Conservation (phyloP, 495 filamentous ascomycete species). For the Schizothecium vesticola region DNA sequence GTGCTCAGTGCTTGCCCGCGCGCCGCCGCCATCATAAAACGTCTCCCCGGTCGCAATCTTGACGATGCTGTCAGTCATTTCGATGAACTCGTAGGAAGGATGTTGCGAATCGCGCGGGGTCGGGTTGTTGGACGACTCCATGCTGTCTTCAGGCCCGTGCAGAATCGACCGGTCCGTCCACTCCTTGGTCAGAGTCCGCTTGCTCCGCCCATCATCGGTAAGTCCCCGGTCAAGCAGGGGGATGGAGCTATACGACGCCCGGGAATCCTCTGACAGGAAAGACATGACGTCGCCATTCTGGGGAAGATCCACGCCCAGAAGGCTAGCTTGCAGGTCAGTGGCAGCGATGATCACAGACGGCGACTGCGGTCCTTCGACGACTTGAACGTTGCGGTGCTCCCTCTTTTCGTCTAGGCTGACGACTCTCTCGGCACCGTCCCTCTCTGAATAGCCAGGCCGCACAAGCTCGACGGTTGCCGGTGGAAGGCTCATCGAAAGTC, state of each 20-base stretch:
- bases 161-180: slow-evolving; percentile 45
- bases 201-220: slow-evolving; percentile 50
- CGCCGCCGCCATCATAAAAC: slow-evolving; percentile 6
- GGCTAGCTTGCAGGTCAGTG: slow-evolving; percentile 16
- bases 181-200: slow-evolving; percentile 30
- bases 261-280: slow-evolving; percentile 45
- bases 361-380: slow-evolving; percentile 30
- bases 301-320: slow-evolving; percentile 18
- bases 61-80: slow-evolving; percentile 42
- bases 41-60: slow-evolving; percentile 28
- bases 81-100: slow-evolving; percentile 45
- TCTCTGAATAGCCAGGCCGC: slow-evolving; percentile 8
- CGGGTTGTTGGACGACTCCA: slow-evolving; percentile 24
- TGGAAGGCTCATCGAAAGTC: slow-evolving; percentile 36
- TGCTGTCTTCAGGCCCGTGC: slow-evolving; percentile 29
- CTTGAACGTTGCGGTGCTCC: slow-evolving; percentile 43
- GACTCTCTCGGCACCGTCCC: slow-evolving; percentile 9
- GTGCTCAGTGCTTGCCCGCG: slow-evolving; percentile 35
- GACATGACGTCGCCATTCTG: slow-evolving; percentile 33
- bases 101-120: slow-evolving; percentile 31
- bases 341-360: slow-evolving; percentile 22
- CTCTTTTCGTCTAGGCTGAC: slow-evolving; percentile 37
- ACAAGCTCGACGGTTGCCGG: slow-evolving; percentile 15
- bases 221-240: slow-evolving; percentile 71
- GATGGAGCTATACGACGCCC: slow-evolving; percentile 66